phyloP scores from a whole-genome alignment of 2,329 filamentous ascomycete genomes.

The Metarhizium rileyi region DNA sequence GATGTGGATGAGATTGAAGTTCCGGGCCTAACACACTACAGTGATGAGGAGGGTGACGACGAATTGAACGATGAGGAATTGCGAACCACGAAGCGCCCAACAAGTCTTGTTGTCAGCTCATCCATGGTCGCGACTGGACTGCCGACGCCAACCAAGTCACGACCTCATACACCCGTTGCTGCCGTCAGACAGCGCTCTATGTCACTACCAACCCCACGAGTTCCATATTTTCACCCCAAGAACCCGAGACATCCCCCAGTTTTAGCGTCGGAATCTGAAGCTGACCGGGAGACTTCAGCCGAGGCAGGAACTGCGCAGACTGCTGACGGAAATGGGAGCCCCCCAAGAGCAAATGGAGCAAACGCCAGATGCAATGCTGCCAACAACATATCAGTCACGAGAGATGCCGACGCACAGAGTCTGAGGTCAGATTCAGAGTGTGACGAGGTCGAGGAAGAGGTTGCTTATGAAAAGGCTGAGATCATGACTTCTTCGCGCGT shows the following conservation, averaged over 20 bases:
- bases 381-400: neutral
- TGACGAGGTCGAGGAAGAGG: constrained; percentile 37
- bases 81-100: constrained; percentile 28
- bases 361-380: neutral
- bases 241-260: neutral
- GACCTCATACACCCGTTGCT: constrained; percentile 26
- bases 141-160: constrained; percentile 23
- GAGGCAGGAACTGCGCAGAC: neutral
- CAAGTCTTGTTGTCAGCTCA: constrained; percentile 28
- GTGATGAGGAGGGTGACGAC: constrained; percentile 50
- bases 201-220: constrained; percentile 35
- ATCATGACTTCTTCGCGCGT: constrained; percentile 48
- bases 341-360: constrained; percentile 5
- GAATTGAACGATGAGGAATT: constrained; percentile 28
- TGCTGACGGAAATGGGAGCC: neutral
- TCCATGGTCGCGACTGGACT: constrained; percentile 17
- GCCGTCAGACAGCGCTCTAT: constrained; percentile 33
- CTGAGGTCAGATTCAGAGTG: constrained; percentile 7
- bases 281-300: neutral
- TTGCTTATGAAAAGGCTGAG: constrained; percentile 45
- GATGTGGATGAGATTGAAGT: constrained; percentile 77
- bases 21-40: constrained; percentile 54
- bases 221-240: constrained; percentile 7
- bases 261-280: neutral
- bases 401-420: neutral